These are phyloP conservation scores for Trichoderma atroviride DNA, from an alignment of 2,329 filamentous ascomycete species.

Conservation along the genomic window DNA sequence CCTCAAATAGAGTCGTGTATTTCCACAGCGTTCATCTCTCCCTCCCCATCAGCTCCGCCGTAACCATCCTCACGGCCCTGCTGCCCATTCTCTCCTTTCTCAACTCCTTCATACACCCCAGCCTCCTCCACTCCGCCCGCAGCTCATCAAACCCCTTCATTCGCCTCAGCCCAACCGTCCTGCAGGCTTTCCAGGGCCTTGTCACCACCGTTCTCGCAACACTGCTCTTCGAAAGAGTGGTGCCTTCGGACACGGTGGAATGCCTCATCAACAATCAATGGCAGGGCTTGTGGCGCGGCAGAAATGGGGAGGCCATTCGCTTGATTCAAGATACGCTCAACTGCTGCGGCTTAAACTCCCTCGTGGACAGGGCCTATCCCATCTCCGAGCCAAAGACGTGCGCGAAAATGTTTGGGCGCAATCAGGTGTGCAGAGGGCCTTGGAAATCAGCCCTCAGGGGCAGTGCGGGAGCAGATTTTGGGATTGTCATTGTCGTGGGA, in stretches of 20 bases:
- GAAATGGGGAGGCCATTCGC: constrained; percentile 55
- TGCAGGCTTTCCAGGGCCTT: constrained; percentile 49
- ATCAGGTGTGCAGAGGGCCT: constrained; percentile 51
- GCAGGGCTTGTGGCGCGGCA: constrained; percentile 54
- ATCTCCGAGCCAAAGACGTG: constrained; percentile 53
- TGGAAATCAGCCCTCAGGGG: constrained; percentile 61
- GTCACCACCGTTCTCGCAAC: constrained; percentile 50
- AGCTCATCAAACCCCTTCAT: constrained; percentile 30
- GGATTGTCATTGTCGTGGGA: constrained; percentile 55
- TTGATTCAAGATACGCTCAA: constrained; percentile 65
- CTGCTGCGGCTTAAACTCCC: constrained; percentile 66
- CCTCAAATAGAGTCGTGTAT: constrained; percentile 42
- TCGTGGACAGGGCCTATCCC: constrained; percentile 64
- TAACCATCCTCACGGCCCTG: constrained; percentile 44
- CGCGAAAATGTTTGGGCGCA: constrained; percentile 49
- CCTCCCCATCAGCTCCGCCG: constrained; percentile 43
- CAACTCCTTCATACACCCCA: constrained; percentile 43
- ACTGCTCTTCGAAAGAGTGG: constrained; percentile 42
- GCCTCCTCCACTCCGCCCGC: constrained; percentile 35
- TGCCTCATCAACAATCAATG: constrained; percentile 62
- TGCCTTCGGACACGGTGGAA: constrained; percentile 40
- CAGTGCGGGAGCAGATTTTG: constrained; percentile 58
- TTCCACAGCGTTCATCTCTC: constrained; percentile 44
- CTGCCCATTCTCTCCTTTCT: constrained; percentile 46
- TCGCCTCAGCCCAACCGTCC: constrained; percentile 37